Evolutionary conservation across 2,329 filamentous ascomycete genomes (phyloP).

Genomic region (Xylaria sp.): DNA sequence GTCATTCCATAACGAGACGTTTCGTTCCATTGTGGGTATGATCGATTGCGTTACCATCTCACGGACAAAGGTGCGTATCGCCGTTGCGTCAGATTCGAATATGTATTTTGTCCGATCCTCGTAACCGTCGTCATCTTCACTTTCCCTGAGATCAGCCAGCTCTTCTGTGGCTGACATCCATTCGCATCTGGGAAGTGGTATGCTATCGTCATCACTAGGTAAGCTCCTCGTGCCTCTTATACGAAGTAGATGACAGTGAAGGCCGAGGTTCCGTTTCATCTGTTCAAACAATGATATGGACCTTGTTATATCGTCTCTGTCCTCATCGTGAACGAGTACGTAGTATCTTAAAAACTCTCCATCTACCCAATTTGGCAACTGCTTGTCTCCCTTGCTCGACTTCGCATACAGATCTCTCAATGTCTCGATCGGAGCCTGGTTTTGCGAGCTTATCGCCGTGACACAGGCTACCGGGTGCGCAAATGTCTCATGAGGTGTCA

Average conservation of each 20-base stretch:
- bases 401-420: constrained; percentile 82
- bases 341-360: constrained; percentile 95
- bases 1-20: constrained; percentile 92
- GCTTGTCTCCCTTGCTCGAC: constrained; percentile 77
- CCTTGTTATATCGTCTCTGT: constrained; percentile 88
- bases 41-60: constrained; percentile 96
- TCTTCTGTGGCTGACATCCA: constrained; percentile 92
- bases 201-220: constrained; percentile 89
- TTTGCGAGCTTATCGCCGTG: constrained; percentile 92
- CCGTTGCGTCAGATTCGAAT: constrained; percentile 89
- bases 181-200: constrained; percentile 78
- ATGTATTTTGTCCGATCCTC: constrained; percentile 78
- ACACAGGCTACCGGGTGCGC: constrained; percentile 92
- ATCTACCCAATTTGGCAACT: constrained; percentile 84
- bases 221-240: constrained; percentile 84
- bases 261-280: constrained; percentile 97
- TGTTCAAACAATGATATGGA: constrained; percentile 93
- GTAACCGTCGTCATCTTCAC: constrained; percentile 72
- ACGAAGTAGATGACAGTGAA: constrained; percentile 91
- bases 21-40: constrained; percentile 93
- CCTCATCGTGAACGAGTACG: constrained; percentile 94
- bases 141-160: constrained; percentile 71
- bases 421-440: constrained; percentile 82
- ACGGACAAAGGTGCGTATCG: constrained; percentile 85
- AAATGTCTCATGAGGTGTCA: constrained; percentile 90